Conservation (phyloP, 2,329 filamentous ascomycete genomes). For the Fusarium newnesense region DNA sequence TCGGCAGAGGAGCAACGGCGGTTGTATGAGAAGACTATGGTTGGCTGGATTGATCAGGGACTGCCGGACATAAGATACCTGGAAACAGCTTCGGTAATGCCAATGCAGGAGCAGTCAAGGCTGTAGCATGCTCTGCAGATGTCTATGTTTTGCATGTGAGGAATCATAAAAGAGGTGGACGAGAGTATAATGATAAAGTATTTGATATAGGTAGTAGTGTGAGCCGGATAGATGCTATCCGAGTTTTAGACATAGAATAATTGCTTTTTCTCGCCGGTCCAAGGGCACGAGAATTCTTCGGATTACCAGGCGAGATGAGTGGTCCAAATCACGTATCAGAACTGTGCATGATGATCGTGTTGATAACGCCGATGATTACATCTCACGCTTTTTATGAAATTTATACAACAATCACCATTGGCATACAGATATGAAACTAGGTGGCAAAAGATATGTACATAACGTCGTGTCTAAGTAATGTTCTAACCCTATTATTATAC, state of each 20-base stretch:
- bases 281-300: background rate
- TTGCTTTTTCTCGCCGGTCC: background rate
- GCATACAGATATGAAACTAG: background rate
- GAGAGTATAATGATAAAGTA: too few species aligned
- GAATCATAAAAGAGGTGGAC: background rate
- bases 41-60: conserved; percentile 28
- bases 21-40: conserved; percentile 27
- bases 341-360: background rate
- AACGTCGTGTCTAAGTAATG: conserved; percentile 25
- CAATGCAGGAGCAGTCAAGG: conserved; percentile 1
- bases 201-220: background rate
- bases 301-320: fast-evolving
- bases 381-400: background rate
- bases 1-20: conserved; percentile 15
- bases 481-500: conserved; percentile 21
- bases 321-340: background rate
- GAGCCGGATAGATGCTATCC: background rate
- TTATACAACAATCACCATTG: background rate
- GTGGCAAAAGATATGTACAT: conserved; percentile 9
- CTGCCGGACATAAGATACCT: conserved; percentile 27
- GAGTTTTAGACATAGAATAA: background rate
- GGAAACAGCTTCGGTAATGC: conserved; percentile 12
- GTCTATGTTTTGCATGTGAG: background rate
- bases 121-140: background rate
- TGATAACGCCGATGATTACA: background rate